Evolutionary conservation across 352 stramenopile species (phyloP), one percentile per base, ranked within the genome.

Genomic region (Phytophthora citricola): DNA sequence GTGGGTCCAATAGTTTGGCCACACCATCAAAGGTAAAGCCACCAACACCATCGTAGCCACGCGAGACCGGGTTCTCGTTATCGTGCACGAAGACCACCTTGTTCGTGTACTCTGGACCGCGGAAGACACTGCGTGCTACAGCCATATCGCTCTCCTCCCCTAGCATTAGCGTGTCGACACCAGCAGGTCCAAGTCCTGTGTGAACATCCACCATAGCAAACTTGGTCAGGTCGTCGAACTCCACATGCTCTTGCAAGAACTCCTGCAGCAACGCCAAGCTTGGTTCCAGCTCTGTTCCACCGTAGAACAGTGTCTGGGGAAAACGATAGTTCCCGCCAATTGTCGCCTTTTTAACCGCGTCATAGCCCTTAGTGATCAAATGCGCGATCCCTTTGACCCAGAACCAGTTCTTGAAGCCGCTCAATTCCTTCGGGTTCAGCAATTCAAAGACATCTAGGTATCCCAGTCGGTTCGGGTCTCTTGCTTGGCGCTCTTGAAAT

Each of bases 131-230:
- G 31, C 67, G 73, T 12, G 66, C 64, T n/a, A 73, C 44, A 24
- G 57, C 31, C 43, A 79, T 69, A 20, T 80, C 62, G 9, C 49
- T 66, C 2, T 24, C 40, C 1, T 26, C 56, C 4, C 76, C 69
- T 10, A 89, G 48, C 52, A 91, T 69, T 3, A 91, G 63, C 36
- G 80, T 91, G 59, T 94, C 84, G 8, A 85, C 63, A 24, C 83
- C 87, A 31, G 75, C 44, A 11, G 77, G 58, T 4, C 94, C 95
- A 27, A 98, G 77, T 4, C 95, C 95, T 1, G 95, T 98, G 69
- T 98, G 95, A 6, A 98, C 91, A 70, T 98, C 94, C 62, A 98
- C 81, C 77, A 97, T 91, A 4, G 65, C 81, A 51, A 93, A 70
- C 27, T 75, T 78, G 5, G 43, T 66, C 1, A 89, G 27, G 3